These are phyloP conservation scores for Chloris gayana DNA, from an alignment of 176 grass and related monocot genomes.

Conservation along the genomic window DNA sequence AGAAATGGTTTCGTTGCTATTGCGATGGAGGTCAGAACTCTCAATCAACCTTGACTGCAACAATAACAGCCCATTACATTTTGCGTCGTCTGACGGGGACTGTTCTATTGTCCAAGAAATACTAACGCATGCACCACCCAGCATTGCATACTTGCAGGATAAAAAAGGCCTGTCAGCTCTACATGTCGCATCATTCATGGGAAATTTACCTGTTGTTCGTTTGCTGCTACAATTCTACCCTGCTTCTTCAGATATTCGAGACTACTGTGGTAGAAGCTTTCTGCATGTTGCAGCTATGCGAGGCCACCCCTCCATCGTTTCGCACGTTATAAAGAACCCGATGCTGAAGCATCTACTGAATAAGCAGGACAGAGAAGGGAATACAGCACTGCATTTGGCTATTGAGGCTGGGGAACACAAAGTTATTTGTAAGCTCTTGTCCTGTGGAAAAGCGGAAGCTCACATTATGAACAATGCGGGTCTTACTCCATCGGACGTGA, in stretches of 20 bases:
- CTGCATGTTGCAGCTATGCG: conserved; percentile 34
- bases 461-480: conserved; percentile 52
- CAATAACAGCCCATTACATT: conserved; percentile 44
- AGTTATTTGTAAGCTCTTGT: conserved; percentile 19
- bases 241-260: conserved; percentile 39
- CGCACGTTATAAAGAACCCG: neutral
- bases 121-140: neutral
- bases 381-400: conserved; percentile 49
- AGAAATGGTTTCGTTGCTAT: conserved; percentile 50
- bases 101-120: conserved; percentile 18
- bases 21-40: conserved; percentile 40
- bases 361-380: conserved; percentile 44
- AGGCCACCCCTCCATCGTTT: conserved; percentile 4
- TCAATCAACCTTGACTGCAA: conserved; percentile 6
- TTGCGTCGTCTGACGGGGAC: conserved; percentile 41
- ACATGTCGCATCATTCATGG: conserved; percentile 40
- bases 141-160: conserved; percentile 33
- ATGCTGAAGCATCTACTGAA: conserved; percentile 37
- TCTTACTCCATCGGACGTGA: conserved; percentile 30
- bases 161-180: conserved; percentile 32
- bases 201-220: conserved; percentile 12
- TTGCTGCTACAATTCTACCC: conserved; percentile 25
- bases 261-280: conserved; percentile 43
- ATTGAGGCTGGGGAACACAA: conserved; percentile 12
- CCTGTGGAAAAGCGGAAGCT: conserved; percentile 5